Base-by-base conservation (phyloP, 768 basidiomycete species). In the Exidia glandulosa region DNA sequence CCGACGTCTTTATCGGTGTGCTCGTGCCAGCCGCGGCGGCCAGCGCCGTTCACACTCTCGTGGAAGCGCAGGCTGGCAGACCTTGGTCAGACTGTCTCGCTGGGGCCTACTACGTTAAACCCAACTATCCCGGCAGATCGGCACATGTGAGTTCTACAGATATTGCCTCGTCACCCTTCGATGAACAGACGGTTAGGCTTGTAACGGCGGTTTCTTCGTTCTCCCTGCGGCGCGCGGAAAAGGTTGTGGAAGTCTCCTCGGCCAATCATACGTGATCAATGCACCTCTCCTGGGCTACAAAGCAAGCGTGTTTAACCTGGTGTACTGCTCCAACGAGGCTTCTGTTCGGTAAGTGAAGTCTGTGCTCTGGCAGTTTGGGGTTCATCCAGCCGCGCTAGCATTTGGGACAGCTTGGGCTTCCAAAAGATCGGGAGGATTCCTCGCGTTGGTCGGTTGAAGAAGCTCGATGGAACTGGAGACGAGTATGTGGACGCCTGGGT, bases 401-500 rank as follows among this genome's bases (percentile, higher is more conserved):
- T 96, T 31, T 97, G 93, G 94, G 94, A 96, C 64, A 71, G 75
- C 19, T 76, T 94, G 0, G 84, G 84, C 7, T 96, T 97, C 75
- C 78, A 74, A 9, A 87, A 87, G 65, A 87, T 84, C 2, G 93
- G 92, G 0, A 71, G 80, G 57, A 89, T 91, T 66, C 87, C 87
- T 31, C 77, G 79, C 36, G 88, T 86, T 2, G 94, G 94, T 2
- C 77, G 86, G 52, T 73, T 95, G 52, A 81, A 73, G 62, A 80
- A 77, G 6, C 74, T 75, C 52, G 86, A 89, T 64, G 91, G 87
- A 0, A 67, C 73, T 3, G 86, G 82, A 14, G 94, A 95, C 67
- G 92, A 94, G 68, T 94, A 84, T 65, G 85, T 94, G 7, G 93
- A 96, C 68, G 91, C 94, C 0, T 83, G 84, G 73, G 81, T 96